Evolutionary conservation across 179 eudicot species (phyloP).

Genomic region (Amaranthus tricolor): DNA sequence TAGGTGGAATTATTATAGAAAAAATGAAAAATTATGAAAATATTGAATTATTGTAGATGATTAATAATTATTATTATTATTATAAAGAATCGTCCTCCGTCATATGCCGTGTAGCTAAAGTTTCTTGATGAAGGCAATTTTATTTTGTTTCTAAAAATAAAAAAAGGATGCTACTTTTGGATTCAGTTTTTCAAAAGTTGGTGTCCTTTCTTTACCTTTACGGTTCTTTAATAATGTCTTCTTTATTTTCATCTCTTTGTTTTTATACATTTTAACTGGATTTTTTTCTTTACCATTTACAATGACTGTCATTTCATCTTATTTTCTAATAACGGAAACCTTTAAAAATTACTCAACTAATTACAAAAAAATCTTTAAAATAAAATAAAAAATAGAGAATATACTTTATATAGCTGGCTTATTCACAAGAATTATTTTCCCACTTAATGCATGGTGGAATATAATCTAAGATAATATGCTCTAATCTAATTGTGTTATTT

Average conservation of each 20-base stretch:
- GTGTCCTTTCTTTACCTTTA: conserved; percentile 26
- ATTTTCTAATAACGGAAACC: conserved; percentile 8
- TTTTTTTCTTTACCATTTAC: conserved; percentile 4
- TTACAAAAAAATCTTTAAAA: no score
- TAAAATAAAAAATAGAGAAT: not conserved
- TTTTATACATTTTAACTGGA: conserved; percentile 11
- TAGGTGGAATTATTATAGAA: no score
- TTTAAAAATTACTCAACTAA: not conserved
- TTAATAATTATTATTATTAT: no score
- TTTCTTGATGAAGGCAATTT: conserved; percentile 16
- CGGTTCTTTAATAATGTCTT: conserved; percentile 27
- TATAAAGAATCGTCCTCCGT: conserved; percentile 1
- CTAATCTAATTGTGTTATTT: not conserved
- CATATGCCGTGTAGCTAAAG: conserved; percentile 27
- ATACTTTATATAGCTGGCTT: not conserved
- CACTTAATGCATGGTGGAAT: conserved; percentile 17
- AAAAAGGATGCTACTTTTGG: conserved; percentile 26
- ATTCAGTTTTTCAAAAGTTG: conserved; percentile 30
- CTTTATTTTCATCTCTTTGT: conserved; percentile 25
- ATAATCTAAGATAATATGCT: conserved; percentile 15
- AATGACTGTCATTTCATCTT: conserved; percentile 17
- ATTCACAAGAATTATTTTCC: not conserved
- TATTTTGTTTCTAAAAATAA: conserved; percentile 12
- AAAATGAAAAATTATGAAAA: not conserved
- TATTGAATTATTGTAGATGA: not conserved